These are phyloP conservation scores for Thielaviopsis cerberus DNA, from an alignment of 2,329 filamentous ascomycete species.

Conservation along the genomic window DNA sequence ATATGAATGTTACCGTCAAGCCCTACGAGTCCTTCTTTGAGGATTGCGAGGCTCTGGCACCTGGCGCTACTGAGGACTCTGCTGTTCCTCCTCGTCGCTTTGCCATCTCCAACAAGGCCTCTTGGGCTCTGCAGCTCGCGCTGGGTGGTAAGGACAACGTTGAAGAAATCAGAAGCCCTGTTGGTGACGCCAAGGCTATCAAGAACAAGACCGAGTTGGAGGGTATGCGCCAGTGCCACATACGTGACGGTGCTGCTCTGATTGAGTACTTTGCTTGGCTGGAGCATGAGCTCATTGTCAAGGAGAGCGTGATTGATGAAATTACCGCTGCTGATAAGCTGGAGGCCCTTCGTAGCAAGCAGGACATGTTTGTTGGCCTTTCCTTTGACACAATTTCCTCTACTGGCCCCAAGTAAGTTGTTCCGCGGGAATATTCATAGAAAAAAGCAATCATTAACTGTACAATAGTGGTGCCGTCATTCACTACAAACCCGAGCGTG, in stretches of 20 bases:
- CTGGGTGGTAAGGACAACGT: constrained; percentile 72
- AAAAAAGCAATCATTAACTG: constrained; percentile 8
- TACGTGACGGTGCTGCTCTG: constrained; percentile 79
- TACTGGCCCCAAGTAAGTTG: constrained; percentile 53
- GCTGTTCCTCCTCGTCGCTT: constrained; percentile 40
- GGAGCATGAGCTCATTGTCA: constrained; percentile 63
- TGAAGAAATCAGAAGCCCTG: constrained; percentile 70
- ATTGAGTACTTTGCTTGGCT: constrained; percentile 94
- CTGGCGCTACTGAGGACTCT: constrained; percentile 19
- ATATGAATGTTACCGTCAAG: constrained; percentile 52
- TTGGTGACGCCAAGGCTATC: constrained; percentile 79
- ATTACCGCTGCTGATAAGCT: constrained; percentile 84
- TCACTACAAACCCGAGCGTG: constrained; percentile 79
- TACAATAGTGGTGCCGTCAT: constrained; percentile 74
- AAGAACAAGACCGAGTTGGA: constrained; percentile 81
- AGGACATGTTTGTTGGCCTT: constrained; percentile 65
- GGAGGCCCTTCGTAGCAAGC: constrained; percentile 50
- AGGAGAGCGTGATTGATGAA: constrained; percentile 63
- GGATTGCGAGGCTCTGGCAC: constrained; percentile 50
- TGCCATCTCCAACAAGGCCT: constrained; percentile 70
- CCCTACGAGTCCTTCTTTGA: constrained; percentile 69
- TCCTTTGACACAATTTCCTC: constrained; percentile 95
- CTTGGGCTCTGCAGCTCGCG: constrained; percentile 77
- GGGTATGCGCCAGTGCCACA: constrained; percentile 85
- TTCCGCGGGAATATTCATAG: not conserved